phyloP scores from a whole-genome alignment of 2,329 filamentous ascomycete species.

The Mariannaea sp. region DNA sequence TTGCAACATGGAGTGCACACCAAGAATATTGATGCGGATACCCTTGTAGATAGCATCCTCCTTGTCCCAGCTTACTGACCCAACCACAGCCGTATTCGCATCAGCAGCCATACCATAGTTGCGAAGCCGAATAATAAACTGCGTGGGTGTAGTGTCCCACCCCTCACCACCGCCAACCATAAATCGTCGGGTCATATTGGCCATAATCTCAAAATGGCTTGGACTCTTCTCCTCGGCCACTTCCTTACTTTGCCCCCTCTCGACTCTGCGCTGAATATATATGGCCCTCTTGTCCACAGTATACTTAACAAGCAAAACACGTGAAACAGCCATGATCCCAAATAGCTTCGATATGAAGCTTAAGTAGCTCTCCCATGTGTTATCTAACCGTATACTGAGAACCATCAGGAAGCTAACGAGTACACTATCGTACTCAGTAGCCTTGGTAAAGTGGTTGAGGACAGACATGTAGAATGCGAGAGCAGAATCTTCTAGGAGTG shows the following conservation, averaged over 20 bases:
- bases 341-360: constrained; percentile 8
- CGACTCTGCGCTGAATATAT: neutral
- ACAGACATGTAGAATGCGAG: neutral
- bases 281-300: neutral
- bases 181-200: too few species aligned
- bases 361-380: neutral
- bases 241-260: too few species aligned
- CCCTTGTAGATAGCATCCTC: constrained; percentile 8
- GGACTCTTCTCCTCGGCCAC: too few species aligned
- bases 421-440: constrained; percentile 4
- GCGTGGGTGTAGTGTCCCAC: too few species aligned
- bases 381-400: neutral
- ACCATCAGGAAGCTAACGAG: constrained; percentile 7
- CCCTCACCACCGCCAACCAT: too few species aligned
- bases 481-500: neutral
- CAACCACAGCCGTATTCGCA: neutral
- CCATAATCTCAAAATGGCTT: too few species aligned
- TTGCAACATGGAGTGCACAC: constrained; percentile 1
- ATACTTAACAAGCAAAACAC: constrained; percentile 4
- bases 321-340: constrained; percentile 1
- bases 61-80: constrained; percentile 2
- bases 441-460: constrained; percentile 6
- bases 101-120: constrained; percentile 1
- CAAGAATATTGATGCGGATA: neutral
- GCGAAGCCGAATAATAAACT: neutral